These are phyloP conservation scores for Heliamphora exappendiculata DNA, from an alignment of 148 eudicot species.

Conservation along the genomic window DNA sequence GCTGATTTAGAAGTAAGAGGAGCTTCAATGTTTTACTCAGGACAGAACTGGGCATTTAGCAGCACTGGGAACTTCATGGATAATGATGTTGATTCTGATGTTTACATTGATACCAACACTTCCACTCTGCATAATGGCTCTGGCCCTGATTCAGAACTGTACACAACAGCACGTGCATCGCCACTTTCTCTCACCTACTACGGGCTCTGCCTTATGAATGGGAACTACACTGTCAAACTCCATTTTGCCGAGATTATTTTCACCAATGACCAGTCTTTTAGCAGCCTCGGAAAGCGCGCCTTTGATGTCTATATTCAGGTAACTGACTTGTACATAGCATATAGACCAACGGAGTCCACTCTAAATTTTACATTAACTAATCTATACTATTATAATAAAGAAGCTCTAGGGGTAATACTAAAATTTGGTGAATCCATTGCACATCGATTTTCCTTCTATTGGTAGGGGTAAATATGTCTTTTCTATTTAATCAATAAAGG, in stretches of 20 bases:
- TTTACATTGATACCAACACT: conserved; percentile 28
- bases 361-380: not conserved
- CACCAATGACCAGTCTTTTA: conserved; percentile 30
- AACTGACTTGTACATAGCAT: not conserved
- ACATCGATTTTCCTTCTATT: no score
- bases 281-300: conserved; percentile 42
- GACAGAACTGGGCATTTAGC: conserved; percentile 54
- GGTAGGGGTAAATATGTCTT: no score
- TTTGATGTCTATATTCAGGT: conserved; percentile 59
- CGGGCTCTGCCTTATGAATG: conserved; percentile 48
- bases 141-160: conserved; percentile 19
- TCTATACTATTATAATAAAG: no score
- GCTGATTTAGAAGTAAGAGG: conserved; percentile 47
- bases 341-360: not conserved
- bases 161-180: conserved; percentile 41
- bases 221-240: conserved; percentile 46
- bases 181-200: conserved; percentile 54
- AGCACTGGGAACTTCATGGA: conserved; percentile 58
- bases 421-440: no score
- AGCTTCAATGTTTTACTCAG: conserved; percentile 36
- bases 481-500: no score
- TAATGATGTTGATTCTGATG: conserved; percentile 35
- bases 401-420: no score
- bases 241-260: conserved; percentile 43
- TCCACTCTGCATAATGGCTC: conserved; percentile 26